Percentiles rank a stretch among this genome's conserved stretches.
phyloP scores from a whole-genome alignment of 2,329 filamentous ascomycete genomes.

The Pseudocercospora eumusae region DNA sequence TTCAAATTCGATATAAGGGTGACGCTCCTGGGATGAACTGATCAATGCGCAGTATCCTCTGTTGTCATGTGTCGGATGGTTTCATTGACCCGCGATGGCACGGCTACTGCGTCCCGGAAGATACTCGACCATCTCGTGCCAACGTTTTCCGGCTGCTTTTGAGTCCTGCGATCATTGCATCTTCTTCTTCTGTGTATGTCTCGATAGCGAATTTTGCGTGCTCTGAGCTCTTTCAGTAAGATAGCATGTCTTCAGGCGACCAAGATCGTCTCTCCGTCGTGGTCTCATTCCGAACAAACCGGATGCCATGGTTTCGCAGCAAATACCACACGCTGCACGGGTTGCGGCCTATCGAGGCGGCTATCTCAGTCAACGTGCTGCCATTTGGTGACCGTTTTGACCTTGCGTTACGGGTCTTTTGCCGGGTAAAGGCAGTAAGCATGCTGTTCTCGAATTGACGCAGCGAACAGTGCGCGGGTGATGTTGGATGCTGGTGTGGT shows the following conservation, averaged over 20 bases:
- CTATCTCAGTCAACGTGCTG: neutral
- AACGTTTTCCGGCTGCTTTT: no score
- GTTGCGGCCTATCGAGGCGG: neutral
- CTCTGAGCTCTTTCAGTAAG: neutral
- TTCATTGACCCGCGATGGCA: no score
- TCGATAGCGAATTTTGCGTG: neutral
- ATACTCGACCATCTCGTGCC: no score
- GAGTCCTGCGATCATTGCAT: no score
- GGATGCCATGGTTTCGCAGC: neutral
- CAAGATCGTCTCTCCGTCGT: neutral
- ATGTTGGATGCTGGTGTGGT: neutral
- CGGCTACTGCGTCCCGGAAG: no score
- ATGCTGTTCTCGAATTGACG: neutral
- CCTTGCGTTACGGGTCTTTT: neutral
- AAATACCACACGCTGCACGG: neutral
- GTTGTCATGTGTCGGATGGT: no score
- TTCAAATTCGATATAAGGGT: no score
- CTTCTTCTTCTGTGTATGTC: no score
- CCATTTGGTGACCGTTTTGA: neutral
- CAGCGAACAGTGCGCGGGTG: no score
- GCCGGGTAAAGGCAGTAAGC: neutral
- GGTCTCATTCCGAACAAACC: neutral
- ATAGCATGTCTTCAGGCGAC: neutral
- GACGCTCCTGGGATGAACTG: no score
- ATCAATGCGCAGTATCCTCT: no score